Percentiles rank a stretch among this genome's conserved stretches.
Conservation (phyloP, 2,329 filamentous ascomycete species). For the Colletotrichum magnum region DNA sequence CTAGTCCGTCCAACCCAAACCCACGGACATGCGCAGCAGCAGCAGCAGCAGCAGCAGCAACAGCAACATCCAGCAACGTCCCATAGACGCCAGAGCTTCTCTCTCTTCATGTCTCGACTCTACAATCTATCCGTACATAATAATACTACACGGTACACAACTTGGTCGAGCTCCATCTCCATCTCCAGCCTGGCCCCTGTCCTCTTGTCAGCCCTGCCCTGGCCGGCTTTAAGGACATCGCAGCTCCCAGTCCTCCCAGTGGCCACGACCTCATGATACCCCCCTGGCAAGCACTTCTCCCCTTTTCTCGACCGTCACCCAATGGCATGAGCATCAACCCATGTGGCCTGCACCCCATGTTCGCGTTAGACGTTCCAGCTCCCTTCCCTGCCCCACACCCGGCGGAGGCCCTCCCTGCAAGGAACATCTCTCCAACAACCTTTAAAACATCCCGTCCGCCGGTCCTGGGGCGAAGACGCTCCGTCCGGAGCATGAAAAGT, state of each 20-base stretch:
- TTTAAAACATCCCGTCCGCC: conserved; percentile 42
- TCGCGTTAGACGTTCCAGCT: conserved; percentile 42
- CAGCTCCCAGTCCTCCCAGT: conserved; percentile 20
- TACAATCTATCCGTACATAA: neutral
- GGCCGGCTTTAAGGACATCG: conserved; percentile 17
- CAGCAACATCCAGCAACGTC: conserved; percentile 8
- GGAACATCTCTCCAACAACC: conserved; percentile 40
- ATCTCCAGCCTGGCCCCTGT: neutral
- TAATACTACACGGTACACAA: too few species aligned
- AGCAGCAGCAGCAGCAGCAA: too few species aligned
- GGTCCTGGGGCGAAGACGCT: conserved; percentile 48
- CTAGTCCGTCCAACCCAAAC: conserved; percentile 17
- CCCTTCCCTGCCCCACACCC: conserved; percentile 41
- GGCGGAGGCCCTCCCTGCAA: conserved; percentile 39
- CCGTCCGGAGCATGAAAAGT: conserved; percentile 56
- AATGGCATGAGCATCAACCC: conserved; percentile 41
- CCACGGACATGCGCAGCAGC: conserved; percentile 32
- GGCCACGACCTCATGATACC: conserved; percentile 24
- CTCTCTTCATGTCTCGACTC: conserved; percentile 2
- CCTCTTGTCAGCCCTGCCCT: conserved; percentile 31
- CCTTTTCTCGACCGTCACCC: conserved; percentile 35
- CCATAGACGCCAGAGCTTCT: conserved; percentile 24
- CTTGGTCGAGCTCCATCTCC: too few species aligned
- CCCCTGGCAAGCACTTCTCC: conserved; percentile 23
- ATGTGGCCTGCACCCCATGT: conserved; percentile 43